These are phyloP conservation scores for Garcia nutans DNA, from an alignment of 345 rosid species.

Conservation along the genomic window DNA sequence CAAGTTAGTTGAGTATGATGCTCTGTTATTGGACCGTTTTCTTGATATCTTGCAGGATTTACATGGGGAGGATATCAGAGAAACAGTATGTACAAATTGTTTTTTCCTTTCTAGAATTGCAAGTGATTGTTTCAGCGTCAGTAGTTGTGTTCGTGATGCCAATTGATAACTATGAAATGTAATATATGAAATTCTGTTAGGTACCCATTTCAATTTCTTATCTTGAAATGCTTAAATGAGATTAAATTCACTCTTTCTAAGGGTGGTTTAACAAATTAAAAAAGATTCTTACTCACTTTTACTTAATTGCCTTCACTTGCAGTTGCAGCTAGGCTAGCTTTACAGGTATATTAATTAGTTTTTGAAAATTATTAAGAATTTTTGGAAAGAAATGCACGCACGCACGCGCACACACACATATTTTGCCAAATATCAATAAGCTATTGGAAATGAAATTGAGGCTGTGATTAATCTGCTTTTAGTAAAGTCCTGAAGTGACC, in stretches of 20 bases:
- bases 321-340: too few relatives aligned
- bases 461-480: background rate
- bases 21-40: constrained; percentile 30
- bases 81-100: constrained; percentile 18
- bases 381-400: too few relatives aligned
- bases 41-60: constrained; percentile 33
- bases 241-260: background rate
- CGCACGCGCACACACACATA: too few relatives aligned
- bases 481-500: background rate
- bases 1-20: constrained; percentile 34
- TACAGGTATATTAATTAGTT: too few relatives aligned
- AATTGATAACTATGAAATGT: too few relatives aligned
- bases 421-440: background rate
- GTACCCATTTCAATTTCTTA: background rate
- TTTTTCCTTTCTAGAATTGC: background rate
- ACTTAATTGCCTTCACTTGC: background rate
- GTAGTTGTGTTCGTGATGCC: background rate
- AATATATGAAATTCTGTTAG: background rate
- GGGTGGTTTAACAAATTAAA: background rate
- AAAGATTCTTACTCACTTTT: background rate
- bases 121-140: background rate
- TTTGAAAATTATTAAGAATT: background rate
- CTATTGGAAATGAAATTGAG: background rate
- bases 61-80: constrained; percentile 30
- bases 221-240: background rate